Conservation (phyloP, 164 flowering plant genomes). For the Chimonanthus praecox region DNA sequence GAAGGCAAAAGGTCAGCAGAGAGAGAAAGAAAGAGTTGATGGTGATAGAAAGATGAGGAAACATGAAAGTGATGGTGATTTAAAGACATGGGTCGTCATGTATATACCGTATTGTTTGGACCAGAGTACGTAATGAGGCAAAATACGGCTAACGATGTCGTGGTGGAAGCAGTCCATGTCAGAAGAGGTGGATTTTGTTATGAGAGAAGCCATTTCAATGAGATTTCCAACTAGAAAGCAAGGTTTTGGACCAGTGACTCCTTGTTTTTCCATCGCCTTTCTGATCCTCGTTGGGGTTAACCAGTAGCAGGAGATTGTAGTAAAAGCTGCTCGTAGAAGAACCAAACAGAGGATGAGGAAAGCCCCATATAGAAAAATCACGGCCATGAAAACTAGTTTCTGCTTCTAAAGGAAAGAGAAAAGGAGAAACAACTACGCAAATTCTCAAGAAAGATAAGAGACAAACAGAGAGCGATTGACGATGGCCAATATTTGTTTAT, state of each 20-base stretch:
- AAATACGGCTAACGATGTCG: constrained; percentile 69
- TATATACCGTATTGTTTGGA: constrained; percentile 61
- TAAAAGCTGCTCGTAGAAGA: background rate
- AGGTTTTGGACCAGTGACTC: constrained; percentile 90
- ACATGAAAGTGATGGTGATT: too few species aligned
- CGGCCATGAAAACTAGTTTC: background rate
- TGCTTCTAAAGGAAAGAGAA: too few species aligned
- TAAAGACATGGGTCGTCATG: background rate
- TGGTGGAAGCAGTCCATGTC: constrained; percentile 66
- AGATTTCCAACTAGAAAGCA: constrained; percentile 72
- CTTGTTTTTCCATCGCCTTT: constrained; percentile 81
- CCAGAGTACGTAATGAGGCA: constrained; percentile 85
- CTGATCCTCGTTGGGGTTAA: constrained; percentile 71
- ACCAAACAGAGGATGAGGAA: background rate
- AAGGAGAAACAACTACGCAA: too few species aligned
- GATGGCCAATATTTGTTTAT: too few species aligned
- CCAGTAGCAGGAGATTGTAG: constrained; percentile 55
- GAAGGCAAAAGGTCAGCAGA: background rate
- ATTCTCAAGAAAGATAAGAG: too few species aligned
- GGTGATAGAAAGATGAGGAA: background rate
- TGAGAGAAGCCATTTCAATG: constrained; percentile 53
- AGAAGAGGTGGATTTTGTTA: constrained; percentile 46
- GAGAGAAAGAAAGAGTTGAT: background rate
- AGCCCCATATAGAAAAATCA: background rate
- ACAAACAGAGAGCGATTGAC: too few species aligned